Base-by-base conservation (phyloP, 441 rosid genomes). In the Geranium incanum region DNA sequence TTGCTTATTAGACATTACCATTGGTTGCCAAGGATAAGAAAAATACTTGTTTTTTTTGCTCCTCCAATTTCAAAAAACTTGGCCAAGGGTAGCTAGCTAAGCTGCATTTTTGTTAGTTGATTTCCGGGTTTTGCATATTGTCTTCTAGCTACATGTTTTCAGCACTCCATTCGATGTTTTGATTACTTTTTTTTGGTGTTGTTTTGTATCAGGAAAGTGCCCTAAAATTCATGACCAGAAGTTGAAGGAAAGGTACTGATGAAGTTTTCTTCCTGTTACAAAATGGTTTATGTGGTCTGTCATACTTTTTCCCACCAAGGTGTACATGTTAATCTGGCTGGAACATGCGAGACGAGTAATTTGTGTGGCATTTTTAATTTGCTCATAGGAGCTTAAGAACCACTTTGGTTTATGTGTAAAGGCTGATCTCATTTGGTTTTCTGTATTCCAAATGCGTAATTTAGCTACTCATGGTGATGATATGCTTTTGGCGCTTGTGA, bases 161-260 rank as follows among this genome's bases (percentile, higher is more conserved):
- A 52, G 59, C 59, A 52, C 3, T 15, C 59, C 3, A 52, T 52
- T 12, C 5, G n/a, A 4, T 15, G 13, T n/a, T 52, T 52, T 52
- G 19, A n/a, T 50, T 2, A 52, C 1, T 12, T 52, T 52, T 60
- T 70, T 18, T 39, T 74, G 6, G 19, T 52, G 19, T 69, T 73
- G 41, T 48, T 68, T 12, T 6, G 79, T 5, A 63, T 28, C 95
- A 95, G 99, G 99, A 71, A 84, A 87, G 2, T 95, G 99, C 81
- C 84, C 92, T 6, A 88, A 90, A 78, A 83, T 95, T 82, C 99
- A 95, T 78, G 99, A 95, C 81, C 86, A 79, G 43, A 95, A 95
- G 86, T 74, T 93, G 85, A 93, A 93, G 78, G 99, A 95, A 83
- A 93, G 92, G 99, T 95, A 52, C 6, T 52, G 3, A 52, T 52